Percentiles rank a stretch among this genome's conserved stretches.
Evolutionary conservation across 768 basidiomycete species (phyloP).

Genomic region (Lanmaoa rubissima): DNA sequence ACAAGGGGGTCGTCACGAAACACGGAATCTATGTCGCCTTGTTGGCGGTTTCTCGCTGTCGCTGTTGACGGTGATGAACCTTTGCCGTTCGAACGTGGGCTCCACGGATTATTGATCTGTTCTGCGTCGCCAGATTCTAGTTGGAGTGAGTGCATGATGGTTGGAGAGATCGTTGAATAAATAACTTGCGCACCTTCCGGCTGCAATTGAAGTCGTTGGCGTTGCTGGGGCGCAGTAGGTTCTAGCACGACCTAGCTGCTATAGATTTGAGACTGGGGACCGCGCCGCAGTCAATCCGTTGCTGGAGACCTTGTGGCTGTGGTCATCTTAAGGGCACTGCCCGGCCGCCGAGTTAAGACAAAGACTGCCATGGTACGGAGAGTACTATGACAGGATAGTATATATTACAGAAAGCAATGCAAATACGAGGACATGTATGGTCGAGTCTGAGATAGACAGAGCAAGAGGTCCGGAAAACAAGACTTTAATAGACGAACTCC

Average conservation of each 20-base stretch:
- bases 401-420: no score
- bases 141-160: constrained; percentile 7
- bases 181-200: neutral
- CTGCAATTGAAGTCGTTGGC: neutral
- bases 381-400: no score
- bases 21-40: neutral
- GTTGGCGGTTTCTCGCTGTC: neutral
- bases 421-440: no score
- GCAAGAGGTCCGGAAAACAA: neutral
- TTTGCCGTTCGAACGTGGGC: neutral
- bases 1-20: neutral
- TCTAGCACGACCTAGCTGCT: neutral
- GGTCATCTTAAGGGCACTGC: neutral
- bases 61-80: neutral
- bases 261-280: neutral
- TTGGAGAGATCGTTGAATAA: neutral
- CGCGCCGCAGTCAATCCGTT: neutral
- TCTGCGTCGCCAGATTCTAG: neutral
- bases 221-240: constrained; percentile 4
- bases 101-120: constrained; percentile 12
- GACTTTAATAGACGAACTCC: neutral
- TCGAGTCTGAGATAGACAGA: no score
- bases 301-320: constrained; percentile 4
- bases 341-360: neutral
- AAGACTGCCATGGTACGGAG: neutral